These are phyloP conservation scores for Mycena polygramma DNA, from an alignment of 768 basidiomycete species.

Conservation along the genomic window DNA sequence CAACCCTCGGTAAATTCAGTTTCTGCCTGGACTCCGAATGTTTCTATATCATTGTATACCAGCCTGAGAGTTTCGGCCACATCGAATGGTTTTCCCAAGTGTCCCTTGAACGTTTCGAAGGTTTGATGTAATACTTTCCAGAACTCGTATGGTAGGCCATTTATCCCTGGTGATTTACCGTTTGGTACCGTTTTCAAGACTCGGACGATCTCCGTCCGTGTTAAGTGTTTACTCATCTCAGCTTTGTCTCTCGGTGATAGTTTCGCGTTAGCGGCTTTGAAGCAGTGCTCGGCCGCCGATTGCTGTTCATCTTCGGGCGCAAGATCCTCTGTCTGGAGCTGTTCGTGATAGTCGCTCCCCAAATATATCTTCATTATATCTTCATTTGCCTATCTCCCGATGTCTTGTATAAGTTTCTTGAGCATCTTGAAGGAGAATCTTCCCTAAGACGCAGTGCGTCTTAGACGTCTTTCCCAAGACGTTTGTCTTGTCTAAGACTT, in stretches of 20 bases:
- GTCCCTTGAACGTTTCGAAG: background rate
- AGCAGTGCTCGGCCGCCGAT: background rate
- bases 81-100: background rate
- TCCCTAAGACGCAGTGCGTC: too few relatives aligned
- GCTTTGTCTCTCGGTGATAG: background rate
- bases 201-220: background rate
- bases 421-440: too few relatives aligned
- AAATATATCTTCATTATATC: too few relatives aligned
- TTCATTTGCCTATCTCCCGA: too few relatives aligned
- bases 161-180: background rate
- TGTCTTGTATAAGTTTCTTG: too few relatives aligned
- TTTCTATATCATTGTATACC: slow-evolving; percentile 15
- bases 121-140: slow-evolving; percentile 5
- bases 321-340: background rate
- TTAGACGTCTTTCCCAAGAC: too few relatives aligned
- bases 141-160: slow-evolving; percentile 5
- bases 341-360: background rate
- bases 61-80: background rate
- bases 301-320: background rate
- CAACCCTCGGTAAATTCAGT: slow-evolving; percentile 14
- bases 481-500: too few relatives aligned
- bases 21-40: background rate
- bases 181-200: background rate
- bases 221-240: background rate
- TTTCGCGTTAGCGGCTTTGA: background rate